Evolutionary conservation across 225 moss, liverwort and hornwort genomes (phyloP).

Genomic region (Rhytidiadelphus loreus): DNA sequence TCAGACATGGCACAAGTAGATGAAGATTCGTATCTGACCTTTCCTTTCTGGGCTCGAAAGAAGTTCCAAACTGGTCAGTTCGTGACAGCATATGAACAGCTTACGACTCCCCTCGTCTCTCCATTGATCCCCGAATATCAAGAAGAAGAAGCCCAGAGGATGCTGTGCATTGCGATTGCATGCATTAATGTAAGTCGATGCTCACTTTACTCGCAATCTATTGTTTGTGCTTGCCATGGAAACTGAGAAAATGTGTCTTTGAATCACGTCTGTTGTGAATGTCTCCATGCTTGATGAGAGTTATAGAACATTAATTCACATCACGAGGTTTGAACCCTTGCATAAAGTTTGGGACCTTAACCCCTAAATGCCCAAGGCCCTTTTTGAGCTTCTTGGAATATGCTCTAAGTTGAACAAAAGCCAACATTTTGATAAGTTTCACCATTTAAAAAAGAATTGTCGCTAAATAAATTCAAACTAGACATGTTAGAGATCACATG

Average conservation of each 20-base stretch:
- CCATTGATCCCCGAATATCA: neutral
- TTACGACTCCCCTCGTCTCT: neutral
- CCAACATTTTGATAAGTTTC: too few species aligned
- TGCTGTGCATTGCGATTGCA: neutral
- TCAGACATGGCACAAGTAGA: neutral
- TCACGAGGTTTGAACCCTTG: too few species aligned
- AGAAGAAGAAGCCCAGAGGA: neutral
- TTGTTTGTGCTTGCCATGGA: neutral
- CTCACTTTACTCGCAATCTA: neutral
- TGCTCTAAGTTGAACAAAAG: too few species aligned
- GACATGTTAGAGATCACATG: too few species aligned
- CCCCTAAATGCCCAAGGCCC: too few species aligned
- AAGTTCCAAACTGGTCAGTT: neutral
- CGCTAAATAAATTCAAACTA: too few species aligned
- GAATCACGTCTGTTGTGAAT: neutral
- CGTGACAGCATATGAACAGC: neutral
- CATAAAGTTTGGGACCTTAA: too few species aligned
- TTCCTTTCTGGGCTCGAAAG: slow-evolving; percentile 9
- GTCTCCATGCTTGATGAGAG: neutral
- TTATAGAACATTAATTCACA: too few species aligned
- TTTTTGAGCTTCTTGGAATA: too few species aligned
- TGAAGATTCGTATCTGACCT: neutral
- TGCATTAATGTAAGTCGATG: slow-evolving; percentile 12
- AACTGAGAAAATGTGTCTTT: neutral
- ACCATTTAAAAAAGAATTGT: too few species aligned